Conservation (phyloP, 768 basidiomycete species). For the Panaeolus cyanescens region DNA sequence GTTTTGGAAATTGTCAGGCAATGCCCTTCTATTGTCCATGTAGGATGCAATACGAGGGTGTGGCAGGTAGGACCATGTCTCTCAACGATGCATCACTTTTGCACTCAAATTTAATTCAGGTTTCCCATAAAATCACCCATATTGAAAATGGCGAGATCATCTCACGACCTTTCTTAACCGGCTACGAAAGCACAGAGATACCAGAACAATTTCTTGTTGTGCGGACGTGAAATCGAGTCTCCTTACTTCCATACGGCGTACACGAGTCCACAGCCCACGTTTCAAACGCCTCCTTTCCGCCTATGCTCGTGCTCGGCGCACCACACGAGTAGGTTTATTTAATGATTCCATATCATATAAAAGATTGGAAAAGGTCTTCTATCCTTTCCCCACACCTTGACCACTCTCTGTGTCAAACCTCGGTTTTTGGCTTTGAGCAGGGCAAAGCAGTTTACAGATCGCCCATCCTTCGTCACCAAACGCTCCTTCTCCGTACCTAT, state of each 20-base stretch:
- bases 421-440: too few species aligned
- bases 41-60: constrained; percentile 70
- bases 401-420: too few species aligned
- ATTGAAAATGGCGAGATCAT: background rate
- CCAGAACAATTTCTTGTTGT: background rate
- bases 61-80: constrained; percentile 56
- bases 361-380: too few species aligned
- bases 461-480: background rate
- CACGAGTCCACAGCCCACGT: too few species aligned
- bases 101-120: background rate
- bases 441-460: too few species aligned
- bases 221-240: background rate
- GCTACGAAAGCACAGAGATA: background rate
- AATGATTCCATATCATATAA: too few species aligned
- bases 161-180: background rate
- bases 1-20: constrained; percentile 47
- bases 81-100: too few species aligned
- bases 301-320: too few species aligned
- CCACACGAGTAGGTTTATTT: too few species aligned
- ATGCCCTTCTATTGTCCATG: constrained; percentile 56
- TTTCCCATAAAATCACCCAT: background rate
- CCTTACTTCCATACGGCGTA: background rate
- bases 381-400: too few species aligned
- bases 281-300: background rate
- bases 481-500: background rate